Evolutionary conservation across 2,329 filamentous ascomycete genomes (phyloP).

Genomic region (Cytospora leucostoma): DNA sequence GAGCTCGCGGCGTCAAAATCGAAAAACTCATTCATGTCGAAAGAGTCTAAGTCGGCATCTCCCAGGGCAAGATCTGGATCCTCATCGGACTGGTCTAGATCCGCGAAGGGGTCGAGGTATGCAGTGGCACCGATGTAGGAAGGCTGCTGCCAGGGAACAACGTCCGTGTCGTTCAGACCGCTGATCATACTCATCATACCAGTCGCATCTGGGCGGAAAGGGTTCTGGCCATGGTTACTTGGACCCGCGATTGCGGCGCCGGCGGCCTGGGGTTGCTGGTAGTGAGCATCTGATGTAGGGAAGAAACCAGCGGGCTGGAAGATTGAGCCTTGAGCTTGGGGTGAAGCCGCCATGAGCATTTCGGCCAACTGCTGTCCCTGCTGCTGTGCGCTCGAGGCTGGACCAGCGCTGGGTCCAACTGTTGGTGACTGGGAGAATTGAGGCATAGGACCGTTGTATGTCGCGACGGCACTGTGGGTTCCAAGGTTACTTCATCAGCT

Average conservation of each 20-base stretch:
- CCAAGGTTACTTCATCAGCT: background rate
- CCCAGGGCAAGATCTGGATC: background rate
- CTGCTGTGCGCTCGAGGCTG: background rate
- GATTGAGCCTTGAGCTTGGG: background rate
- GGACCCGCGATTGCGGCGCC: no score
- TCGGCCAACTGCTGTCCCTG: background rate
- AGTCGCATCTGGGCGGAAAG: background rate
- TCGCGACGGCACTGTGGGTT: constrained; percentile 4
- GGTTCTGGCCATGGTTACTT: background rate
- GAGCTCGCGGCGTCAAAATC: background rate
- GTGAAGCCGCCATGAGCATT: background rate
- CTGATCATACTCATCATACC: background rate
- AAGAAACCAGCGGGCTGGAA: background rate
- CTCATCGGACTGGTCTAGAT: no score
- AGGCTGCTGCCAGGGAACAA: background rate
- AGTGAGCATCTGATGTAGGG: background rate
- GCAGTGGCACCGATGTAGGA: background rate
- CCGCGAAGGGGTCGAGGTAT: background rate
- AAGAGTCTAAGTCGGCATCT: background rate
- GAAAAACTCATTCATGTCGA: background rate
- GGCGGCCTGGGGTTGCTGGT: background rate
- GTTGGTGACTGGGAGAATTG: constrained; percentile 9
- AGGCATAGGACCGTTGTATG: constrained; percentile 20
- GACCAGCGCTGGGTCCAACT: background rate
- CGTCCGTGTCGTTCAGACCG: background rate